Percentiles rank a stretch among this genome's conserved stretches.
phyloP scores from a whole-genome alignment of 192 early-diverging fungal species.

The Backusella australiensis region DNA sequence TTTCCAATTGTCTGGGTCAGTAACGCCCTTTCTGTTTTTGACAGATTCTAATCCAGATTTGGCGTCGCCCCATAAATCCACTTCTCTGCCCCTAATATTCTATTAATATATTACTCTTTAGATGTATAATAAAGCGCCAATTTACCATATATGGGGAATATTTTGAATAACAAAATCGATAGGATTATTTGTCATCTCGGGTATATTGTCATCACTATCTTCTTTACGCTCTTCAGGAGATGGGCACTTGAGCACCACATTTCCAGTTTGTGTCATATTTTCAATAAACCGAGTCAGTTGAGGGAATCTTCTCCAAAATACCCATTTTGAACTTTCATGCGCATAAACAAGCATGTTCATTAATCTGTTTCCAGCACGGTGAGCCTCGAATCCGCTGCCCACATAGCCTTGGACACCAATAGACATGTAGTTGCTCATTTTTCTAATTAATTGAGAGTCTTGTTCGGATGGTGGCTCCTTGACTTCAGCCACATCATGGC shows the following conservation, averaged over 20 bases:
- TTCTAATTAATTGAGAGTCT: constrained; percentile 29
- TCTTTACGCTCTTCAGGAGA: constrained; percentile 33
- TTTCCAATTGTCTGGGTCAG: constrained; percentile 55
- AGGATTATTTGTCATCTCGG: constrained; percentile 54
- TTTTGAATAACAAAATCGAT: constrained; percentile 75
- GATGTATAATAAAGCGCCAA: not conserved
- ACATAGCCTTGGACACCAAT: constrained; percentile 73
- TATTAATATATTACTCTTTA: not conserved
- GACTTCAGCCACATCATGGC: constrained; percentile 34
- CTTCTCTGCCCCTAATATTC: constrained; percentile 50
- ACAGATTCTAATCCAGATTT: constrained; percentile 40
- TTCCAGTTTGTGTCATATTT: constrained; percentile 50
- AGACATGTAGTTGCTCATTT: constrained; percentile 74
- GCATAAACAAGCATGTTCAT: constrained; percentile 69
- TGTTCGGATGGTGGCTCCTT: not conserved
- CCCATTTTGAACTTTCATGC: constrained; percentile 59
- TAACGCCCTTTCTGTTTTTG: constrained; percentile 44
- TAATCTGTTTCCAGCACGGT: constrained; percentile 60
- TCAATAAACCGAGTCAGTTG: constrained; percentile 61
- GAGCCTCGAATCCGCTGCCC: constrained; percentile 67
- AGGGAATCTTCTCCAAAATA: constrained; percentile 58
- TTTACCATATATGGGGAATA: constrained; percentile 63
- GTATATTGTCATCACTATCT: constrained; percentile 34
- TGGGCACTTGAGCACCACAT: constrained; percentile 43
- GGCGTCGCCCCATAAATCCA: constrained; percentile 67